Conservation (phyloP, 164 flowering plant genomes). For the Aristolochia fimbriata region DNA sequence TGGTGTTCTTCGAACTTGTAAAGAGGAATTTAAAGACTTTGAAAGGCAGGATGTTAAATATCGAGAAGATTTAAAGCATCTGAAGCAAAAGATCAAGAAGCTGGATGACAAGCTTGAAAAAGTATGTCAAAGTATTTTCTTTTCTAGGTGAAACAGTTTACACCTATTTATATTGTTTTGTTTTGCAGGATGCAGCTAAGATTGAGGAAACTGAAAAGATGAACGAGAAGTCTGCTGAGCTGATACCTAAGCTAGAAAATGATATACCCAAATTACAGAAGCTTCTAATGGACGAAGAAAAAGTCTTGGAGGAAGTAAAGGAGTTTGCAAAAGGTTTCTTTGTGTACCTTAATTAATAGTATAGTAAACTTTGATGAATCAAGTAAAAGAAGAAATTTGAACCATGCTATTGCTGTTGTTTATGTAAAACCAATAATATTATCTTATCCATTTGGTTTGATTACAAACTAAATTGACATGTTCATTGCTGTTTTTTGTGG, state of each 20-base stretch:
- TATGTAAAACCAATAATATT: too few species aligned
- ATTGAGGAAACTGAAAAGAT: constrained; percentile 45
- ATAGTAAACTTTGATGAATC: background rate
- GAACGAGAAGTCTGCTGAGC: constrained; percentile 39
- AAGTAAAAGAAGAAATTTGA: too few species aligned
- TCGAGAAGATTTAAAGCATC: constrained; percentile 77
- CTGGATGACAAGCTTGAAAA: constrained; percentile 73
- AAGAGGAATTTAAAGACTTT: constrained; percentile 87
- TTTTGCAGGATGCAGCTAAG: constrained; percentile 60
- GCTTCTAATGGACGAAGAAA: constrained; percentile 52
- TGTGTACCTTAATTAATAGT: background rate
- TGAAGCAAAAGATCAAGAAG: constrained; percentile 78
- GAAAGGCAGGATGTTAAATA: constrained; percentile 90
- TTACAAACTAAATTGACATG: too few species aligned
- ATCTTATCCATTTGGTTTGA: too few species aligned
- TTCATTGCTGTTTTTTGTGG: too few species aligned
- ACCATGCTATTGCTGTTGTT: too few species aligned
- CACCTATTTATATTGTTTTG: constrained; percentile 4
- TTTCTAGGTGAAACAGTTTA: background rate
- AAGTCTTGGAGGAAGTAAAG: constrained; percentile 60
- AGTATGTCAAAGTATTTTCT: constrained; percentile 23
- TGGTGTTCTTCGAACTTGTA: constrained; percentile 39
- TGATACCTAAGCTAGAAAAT: constrained; percentile 78
- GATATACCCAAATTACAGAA: constrained; percentile 59
- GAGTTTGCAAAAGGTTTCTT: constrained; percentile 70